phyloP scores from a whole-genome alignment of 2,329 filamentous ascomycete species.

The Biscogniauxia sp. region DNA sequence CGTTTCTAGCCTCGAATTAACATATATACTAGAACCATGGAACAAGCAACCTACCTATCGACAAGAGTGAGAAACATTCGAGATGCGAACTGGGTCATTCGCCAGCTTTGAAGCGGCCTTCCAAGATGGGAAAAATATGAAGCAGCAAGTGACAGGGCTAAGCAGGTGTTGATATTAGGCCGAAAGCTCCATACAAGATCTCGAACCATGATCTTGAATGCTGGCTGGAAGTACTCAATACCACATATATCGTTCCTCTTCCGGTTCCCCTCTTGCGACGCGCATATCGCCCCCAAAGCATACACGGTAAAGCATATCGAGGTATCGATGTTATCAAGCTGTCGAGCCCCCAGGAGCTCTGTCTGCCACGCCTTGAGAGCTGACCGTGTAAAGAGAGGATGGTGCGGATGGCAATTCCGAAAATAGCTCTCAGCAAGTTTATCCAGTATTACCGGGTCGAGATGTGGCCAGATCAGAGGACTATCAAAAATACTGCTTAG shows the following conservation, averaged over 20 bases:
- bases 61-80: slow-evolving; percentile 31
- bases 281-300: slow-evolving; percentile 33
- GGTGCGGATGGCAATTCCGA: slow-evolving; percentile 33
- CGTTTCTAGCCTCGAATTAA: slow-evolving; percentile 19
- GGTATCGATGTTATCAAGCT: slow-evolving; percentile 28
- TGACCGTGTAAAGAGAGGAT: slow-evolving; percentile 33
- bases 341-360: slow-evolving; percentile 24
- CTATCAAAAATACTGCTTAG: slow-evolving; percentile 28
- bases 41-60: slow-evolving; percentile 27
- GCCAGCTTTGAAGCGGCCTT: slow-evolving; percentile 37
- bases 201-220: slow-evolving; percentile 34
- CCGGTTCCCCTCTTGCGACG: slow-evolving; percentile 11
- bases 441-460: slow-evolving; percentile 27
- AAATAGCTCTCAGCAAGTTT: slow-evolving; percentile 34
- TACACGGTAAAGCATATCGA: slow-evolving; percentile 38
- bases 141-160: slow-evolving; percentile 37
- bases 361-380: slow-evolving; percentile 31
- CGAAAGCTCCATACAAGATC: slow-evolving; percentile 34
- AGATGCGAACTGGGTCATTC: slow-evolving; percentile 34
- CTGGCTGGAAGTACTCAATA: slow-evolving; percentile 34
- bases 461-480: slow-evolving; percentile 27
- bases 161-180: slow-evolving; percentile 30
- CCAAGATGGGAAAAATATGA: slow-evolving; percentile 38
- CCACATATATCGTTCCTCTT: slow-evolving; percentile 30
- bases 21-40: not conserved